Conservation (phyloP, 441 rosid species). For the Cnidoscolus chayamansa region DNA sequence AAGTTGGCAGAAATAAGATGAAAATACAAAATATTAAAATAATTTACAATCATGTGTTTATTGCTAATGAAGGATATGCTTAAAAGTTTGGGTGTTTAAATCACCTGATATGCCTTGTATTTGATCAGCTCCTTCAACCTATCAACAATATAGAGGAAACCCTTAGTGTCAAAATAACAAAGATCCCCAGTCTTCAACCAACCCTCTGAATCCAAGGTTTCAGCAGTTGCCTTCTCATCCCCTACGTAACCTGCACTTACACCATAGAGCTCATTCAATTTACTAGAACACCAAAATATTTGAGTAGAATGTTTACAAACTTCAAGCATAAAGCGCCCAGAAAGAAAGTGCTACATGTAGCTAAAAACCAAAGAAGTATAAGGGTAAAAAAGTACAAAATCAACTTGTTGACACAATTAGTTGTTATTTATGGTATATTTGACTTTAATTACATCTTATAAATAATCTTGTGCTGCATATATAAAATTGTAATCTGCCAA, state of each 20-base stretch:
- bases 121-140: slow-evolving; percentile 87
- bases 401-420: background rate
- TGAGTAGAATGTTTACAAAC: background rate
- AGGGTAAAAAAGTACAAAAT: background rate
- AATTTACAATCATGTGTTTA: background rate
- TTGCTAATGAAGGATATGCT: background rate
- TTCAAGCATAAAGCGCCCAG: too few species aligned
- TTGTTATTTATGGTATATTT: background rate
- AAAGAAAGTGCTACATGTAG: background rate
- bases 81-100: background rate
- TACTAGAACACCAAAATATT: background rate
- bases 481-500: too few species aligned
- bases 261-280: background rate
- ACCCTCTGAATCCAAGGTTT: slow-evolving; percentile 72
- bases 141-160: slow-evolving; percentile 69
- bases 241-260: slow-evolving; percentile 63
- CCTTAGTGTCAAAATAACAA: slow-evolving; percentile 68
- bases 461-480: too few species aligned
- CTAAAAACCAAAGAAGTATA: background rate
- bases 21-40: background rate
- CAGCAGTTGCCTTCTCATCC: slow-evolving; percentile 81
- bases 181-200: slow-evolving; percentile 96
- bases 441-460: background rate
- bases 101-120: slow-evolving; percentile 90
- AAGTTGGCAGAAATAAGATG: slow-evolving; percentile 9